Base-by-base conservation (phyloP, 1,284 basidiomycete genomes). In the Leccinum subfulvum region DNA sequence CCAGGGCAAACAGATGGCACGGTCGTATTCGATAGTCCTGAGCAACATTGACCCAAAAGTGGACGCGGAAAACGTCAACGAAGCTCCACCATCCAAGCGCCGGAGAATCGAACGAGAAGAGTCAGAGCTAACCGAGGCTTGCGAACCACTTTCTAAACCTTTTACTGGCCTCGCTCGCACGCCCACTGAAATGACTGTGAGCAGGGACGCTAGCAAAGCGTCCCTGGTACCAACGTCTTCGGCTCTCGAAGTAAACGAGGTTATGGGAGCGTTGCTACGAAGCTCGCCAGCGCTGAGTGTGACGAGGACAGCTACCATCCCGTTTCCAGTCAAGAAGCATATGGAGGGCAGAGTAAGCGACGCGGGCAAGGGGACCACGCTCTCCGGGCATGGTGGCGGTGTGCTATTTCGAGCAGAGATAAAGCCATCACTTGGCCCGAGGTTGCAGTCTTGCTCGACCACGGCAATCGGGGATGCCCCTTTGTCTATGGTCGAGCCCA, bases 291-390 rank as follows among this genome's bases (percentile, higher is more conserved):
- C 35, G 3, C 49, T 54, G 2, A 16, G 41, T 47, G 35, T 57
- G n/a, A 61, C 14, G 2, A 39, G 52, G 10, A 28, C 63, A 14
- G 14, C 62, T 2, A 74, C 72, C 3, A 63, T 73, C 37, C 56
- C 71, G 5, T 74, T 73, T 49, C 68, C 70, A 0, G 64, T 70
- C 21, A 63, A 58, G 57, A 74, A 72, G 28, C 56, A 37, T 21
- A 10, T 59, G 4, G 56, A 62, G 3, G 49, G 56, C 6, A 49
- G 54, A 21, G n/a, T 18, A 4, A 28, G 41, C 16, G 4, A 4
- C 9, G 16, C 23, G 33, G 49, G 52, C 8, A 73, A 71, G 56
- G 49, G 30, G 16, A 7, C 21, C 28, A 52, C 58, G 16, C 8
- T 59, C 30, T 39, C 10, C 5, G 9, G 21, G 49, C 16, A 1